Evolutionary conservation across 1,284 basidiomycete species (phyloP), one percentile per base, ranked within the genome.

Genomic region (Rhodotorula glutinis): DNA sequence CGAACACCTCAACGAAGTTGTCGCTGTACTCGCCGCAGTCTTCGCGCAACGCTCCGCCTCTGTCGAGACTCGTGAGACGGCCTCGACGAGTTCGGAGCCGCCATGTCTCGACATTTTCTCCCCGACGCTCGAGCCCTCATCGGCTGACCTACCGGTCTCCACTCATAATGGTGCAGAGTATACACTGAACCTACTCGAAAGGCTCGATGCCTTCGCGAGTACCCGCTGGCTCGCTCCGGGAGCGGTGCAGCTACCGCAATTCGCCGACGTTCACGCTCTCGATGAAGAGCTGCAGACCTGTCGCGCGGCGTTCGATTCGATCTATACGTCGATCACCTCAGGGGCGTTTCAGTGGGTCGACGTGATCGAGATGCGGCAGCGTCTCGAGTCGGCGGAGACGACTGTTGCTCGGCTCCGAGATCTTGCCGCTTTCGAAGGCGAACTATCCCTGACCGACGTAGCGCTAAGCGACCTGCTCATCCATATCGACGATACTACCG

Each of bases 381-480:
- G 33, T 11, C 33, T 38, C 33, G 33, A 38, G 33, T 7, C 33
- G 33, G 33, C 77, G 29, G 89, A 91, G 62, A 78, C 90, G 73
- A 78, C 80, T 47, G 82, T 81, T 51, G 77, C 89, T 40, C 78
- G 83, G 64, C 11, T 38, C 7, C 33, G 33, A 38, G 79, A 79
- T 51, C 80, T 92, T 38, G 83, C 82, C 8, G 78, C 80, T 25
- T 79, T 91, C 61, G 78, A 81, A 3, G 77, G 81, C 33, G 76
- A 80, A 38, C 76, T 88, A 16, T 80, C 81, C 33, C 76, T 77
- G 23, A 90, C 88, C 71, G 90, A 92, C 75, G 79, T 82, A n/a
- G 84, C 86, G 25, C 80, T 91, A 49, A 92, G 90, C 74, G 88
- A 91, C 75, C 81, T 91, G 13, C 79, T 92, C 58, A 88, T 91